Evolutionary conservation across 768 basidiomycete species (phyloP).

Genomic region (Zangia roseola): DNA sequence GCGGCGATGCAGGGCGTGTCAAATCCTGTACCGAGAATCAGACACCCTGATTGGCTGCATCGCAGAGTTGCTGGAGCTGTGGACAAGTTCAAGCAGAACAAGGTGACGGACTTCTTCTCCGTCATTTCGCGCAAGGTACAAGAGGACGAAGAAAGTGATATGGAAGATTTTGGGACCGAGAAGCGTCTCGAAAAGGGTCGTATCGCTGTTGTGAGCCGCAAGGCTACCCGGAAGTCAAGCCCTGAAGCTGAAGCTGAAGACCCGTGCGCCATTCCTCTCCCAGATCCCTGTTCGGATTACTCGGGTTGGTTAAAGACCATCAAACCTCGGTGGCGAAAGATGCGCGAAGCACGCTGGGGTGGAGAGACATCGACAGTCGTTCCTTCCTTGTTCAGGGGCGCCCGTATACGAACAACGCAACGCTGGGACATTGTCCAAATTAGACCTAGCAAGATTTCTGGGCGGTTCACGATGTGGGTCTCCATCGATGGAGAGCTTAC

Average conservation of each 20-base stretch:
- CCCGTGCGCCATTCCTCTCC: constrained; percentile 40
- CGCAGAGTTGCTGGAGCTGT: constrained; percentile 84
- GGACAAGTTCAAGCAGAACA: constrained; percentile 98
- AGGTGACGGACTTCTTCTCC: constrained; percentile 90
- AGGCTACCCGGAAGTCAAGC: constrained; percentile 40
- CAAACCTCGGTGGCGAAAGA: constrained; percentile 73
- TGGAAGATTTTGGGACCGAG: constrained; percentile 55
- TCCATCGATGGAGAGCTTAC: constrained; percentile 77
- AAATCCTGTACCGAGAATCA: constrained; percentile 94
- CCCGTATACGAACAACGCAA: constrained; percentile 55
- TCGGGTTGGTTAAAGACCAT: constrained; percentile 75
- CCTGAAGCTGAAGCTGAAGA: constrained; percentile 39
- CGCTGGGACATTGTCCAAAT: constrained; percentile 96
- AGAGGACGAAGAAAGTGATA: constrained; percentile 39
- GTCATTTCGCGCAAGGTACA: constrained; percentile 12
- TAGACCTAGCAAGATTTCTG: constrained; percentile 68
- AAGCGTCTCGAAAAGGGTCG: constrained; percentile 35
- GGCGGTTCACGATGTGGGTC: constrained; percentile 88
- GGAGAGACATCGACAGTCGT: constrained; percentile 42
- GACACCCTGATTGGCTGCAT: constrained; percentile 97
- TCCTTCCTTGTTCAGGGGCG: constrained; percentile 74
- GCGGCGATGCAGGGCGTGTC: constrained; percentile 97
- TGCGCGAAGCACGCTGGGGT: constrained; percentile 47
- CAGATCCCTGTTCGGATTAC: constrained; percentile 66
- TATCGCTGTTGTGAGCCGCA: constrained; percentile 54